These are phyloP conservation scores for Trypanosoma melophagium DNA, from an alignment of 208 protist species.

Conservation along the genomic window DNA sequence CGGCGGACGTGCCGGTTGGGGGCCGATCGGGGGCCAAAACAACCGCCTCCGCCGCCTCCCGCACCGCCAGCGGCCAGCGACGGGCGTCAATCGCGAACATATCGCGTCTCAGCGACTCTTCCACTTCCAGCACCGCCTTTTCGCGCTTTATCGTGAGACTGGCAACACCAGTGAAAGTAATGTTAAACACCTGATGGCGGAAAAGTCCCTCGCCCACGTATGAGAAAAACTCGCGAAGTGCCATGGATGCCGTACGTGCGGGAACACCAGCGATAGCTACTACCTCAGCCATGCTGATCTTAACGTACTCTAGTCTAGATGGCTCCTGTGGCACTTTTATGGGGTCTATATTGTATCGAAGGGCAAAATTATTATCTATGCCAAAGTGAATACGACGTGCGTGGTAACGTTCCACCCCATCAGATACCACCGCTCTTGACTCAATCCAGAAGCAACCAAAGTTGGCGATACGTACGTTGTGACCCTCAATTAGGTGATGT, in stretches of 20 bases:
- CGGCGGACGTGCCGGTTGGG: conserved; percentile 16
- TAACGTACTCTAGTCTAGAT: conserved; percentile 24
- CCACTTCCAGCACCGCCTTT: conserved; percentile 43
- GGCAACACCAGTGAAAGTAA: conserved; percentile 64
- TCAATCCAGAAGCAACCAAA: conserved; percentile 72
- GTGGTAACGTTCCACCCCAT: conserved; percentile 36
- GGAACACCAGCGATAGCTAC: conserved; percentile 64
- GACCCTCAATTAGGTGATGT: conserved; percentile 55
- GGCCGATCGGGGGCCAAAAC: conserved; percentile 13
- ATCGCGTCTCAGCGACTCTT: conserved; percentile 51
- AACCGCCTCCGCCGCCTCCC: conserved; percentile 25
- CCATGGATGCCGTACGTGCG: conserved; percentile 50
- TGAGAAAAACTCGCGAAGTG: conserved; percentile 81
- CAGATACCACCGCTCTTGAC: conserved; percentile 39
- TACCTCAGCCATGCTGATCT: conserved; percentile 61
- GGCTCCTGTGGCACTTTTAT: conserved; percentile 27
- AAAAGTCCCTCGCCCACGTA: conserved; percentile 85
- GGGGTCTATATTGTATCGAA: conserved; percentile 35
- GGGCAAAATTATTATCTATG: conserved; percentile 37
- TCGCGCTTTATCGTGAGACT: conserved; percentile 69
- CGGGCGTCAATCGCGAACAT: conserved; percentile 75
- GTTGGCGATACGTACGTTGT: conserved; percentile 55
- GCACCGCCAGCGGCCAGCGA: conserved; percentile 64
- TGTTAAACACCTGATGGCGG: conserved; percentile 55
- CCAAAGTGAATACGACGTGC: conserved; percentile 40